Percentiles rank a stretch among this genome's conserved stretches.
Conservation (phyloP, 1,284 basidiomycete species). For the Rhodotorula sp. region DNA sequence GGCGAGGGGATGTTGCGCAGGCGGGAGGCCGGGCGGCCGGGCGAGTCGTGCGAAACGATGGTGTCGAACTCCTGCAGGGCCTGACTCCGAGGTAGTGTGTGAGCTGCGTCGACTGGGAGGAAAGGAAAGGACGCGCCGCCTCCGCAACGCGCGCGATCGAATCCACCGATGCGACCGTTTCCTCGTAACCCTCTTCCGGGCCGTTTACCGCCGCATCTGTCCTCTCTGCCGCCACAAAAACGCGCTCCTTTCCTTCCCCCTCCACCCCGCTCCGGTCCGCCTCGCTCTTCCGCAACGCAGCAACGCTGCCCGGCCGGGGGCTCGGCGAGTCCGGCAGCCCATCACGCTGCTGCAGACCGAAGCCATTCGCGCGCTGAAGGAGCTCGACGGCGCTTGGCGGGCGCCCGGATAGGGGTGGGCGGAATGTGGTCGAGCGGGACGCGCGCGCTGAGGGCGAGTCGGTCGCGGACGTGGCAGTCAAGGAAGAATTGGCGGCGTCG, state of each 20-base stretch:
- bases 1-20: constrained; percentile 23
- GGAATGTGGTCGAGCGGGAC: not conserved
- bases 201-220: not conserved
- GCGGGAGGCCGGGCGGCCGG: constrained; percentile 7
- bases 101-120: not conserved
- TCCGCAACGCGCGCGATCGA: constrained; percentile 25
- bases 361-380: constrained; percentile 2
- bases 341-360: no score
- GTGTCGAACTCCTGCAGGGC: constrained; percentile 31
- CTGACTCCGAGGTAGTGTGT: not conserved
- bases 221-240: not conserved
- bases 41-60: constrained; percentile 14
- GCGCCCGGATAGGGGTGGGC: not conserved
- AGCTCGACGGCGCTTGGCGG: constrained; percentile 4
- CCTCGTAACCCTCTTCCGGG: not conserved
- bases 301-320: constrained; percentile 29
- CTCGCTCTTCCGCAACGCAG: constrained; percentile 17
- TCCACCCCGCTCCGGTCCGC: not conserved
- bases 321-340: constrained; percentile 17
- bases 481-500: not conserved
- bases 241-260: not conserved
- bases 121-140: constrained; percentile 13
- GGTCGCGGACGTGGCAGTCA: not conserved
- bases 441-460: constrained; percentile 2
- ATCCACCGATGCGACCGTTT: constrained; percentile 15